Percentiles rank a stretch among this genome's conserved stretches.
Evolutionary conservation across 495 filamentous ascomycete species (phyloP).

Genomic region (Hypoxylon lienhwacheense): DNA sequence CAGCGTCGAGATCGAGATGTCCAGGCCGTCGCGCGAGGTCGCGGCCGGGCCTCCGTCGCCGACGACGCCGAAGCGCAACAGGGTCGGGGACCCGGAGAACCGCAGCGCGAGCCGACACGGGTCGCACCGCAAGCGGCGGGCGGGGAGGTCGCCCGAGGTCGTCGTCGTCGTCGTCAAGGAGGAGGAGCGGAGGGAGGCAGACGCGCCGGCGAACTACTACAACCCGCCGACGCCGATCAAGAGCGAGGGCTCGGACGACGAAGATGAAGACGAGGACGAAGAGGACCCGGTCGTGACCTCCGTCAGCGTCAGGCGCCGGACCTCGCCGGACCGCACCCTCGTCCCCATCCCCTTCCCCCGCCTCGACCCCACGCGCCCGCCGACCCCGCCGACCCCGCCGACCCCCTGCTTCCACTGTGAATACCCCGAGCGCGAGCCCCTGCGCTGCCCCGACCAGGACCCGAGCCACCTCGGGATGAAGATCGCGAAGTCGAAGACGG

Average conservation of each 20-base stretch:
- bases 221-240: neutral
- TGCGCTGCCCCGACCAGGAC: constrained; percentile 8
- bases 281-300: constrained; percentile 3
- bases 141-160: too few relatives aligned
- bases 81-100: neutral
- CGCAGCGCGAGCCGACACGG: neutral
- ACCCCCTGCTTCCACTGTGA: constrained; percentile 5
- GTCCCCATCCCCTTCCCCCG: neutral
- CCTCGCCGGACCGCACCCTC: neutral
- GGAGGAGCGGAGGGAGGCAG: neutral
- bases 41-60: neutral
- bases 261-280: neutral
- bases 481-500: neutral
- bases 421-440: constrained; percentile 10
- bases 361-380: neutral
- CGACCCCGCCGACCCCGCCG: neutral
- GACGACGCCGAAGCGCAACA: neutral
- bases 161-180: neutral
- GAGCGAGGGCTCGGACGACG: neutral
- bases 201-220: neutral
- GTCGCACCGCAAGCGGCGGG: neutral
- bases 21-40: neutral
- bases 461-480: neutral
- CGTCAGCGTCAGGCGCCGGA: neutral
- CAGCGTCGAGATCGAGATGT: neutral